These are phyloP conservation scores for Raffaelea arxii DNA, from an alignment of 2,329 filamentous ascomycete species.

Conservation along the genomic window DNA sequence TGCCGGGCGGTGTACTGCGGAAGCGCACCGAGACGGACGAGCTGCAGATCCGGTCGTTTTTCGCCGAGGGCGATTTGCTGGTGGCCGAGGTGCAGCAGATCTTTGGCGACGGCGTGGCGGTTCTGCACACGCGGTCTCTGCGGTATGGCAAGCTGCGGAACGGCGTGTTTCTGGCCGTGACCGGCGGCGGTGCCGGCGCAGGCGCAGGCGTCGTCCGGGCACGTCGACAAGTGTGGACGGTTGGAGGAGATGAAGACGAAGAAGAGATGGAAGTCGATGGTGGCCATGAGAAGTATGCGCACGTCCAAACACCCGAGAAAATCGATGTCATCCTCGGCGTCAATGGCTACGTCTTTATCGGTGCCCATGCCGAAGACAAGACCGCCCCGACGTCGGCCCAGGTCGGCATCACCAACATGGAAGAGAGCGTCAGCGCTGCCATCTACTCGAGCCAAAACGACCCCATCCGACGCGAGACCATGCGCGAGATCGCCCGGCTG, in stretches of 20 bases:
- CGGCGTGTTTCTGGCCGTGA: conserved; percentile 76
- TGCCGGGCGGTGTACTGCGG: conserved; percentile 85
- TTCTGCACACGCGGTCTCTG: conserved; percentile 78
- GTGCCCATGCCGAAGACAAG: conserved; percentile 25
- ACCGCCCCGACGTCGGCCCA: not conserved
- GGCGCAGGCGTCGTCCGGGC: conserved; percentile 78
- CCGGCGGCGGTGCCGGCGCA: conserved; percentile 72
- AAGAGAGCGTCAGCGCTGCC: conserved; percentile 74
- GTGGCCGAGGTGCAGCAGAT: conserved; percentile 92
- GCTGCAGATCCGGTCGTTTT: conserved; percentile 94
- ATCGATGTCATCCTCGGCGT: conserved; percentile 87
- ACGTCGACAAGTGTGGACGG: conserved; percentile 79
- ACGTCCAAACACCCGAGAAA: conserved; percentile 39
- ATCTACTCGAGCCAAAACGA: conserved; percentile 97
- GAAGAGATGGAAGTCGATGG: conserved; percentile 70
- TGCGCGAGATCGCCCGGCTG: conserved; percentile 80
- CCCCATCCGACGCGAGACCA: conserved; percentile 62
- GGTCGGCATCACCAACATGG: conserved; percentile 66
- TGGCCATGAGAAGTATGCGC: conserved; percentile 36
- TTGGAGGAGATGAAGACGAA: conserved; percentile 41
- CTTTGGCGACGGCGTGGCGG: conserved; percentile 75
- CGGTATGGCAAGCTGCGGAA: conserved; percentile 96
- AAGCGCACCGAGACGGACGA: conserved; percentile 93
- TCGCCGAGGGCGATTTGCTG: conserved; percentile 86
- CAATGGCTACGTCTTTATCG: conserved; percentile 86